Conservation (phyloP, 352 stramenopile species). For the Pythium angustatum region DNA sequence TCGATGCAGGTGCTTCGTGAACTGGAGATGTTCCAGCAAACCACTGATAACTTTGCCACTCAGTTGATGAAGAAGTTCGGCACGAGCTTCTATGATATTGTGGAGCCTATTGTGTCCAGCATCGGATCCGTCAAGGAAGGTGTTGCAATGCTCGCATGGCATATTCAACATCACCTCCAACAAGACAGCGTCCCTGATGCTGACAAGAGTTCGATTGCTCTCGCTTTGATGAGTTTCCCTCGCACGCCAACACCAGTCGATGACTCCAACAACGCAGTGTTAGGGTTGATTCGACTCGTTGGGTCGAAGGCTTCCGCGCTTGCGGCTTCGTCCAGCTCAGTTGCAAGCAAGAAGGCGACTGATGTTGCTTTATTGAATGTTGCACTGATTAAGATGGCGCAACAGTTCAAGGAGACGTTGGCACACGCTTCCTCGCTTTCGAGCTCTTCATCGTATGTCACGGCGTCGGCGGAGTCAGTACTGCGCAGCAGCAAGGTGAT, state of each 20-base stretch:
- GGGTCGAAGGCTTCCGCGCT: conserved; percentile 23
- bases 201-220: conserved; percentile 49
- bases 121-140: conserved; percentile 89
- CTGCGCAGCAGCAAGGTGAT: conserved; percentile 68
- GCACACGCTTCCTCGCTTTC: conserved; percentile 26
- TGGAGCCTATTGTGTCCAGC: conserved; percentile 74
- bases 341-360: conserved; percentile 49
- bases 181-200: conserved; percentile 42
- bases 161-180: conserved; percentile 58
- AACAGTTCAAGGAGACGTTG: conserved; percentile 54
- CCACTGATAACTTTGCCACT: conserved; percentile 74
- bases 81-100: conserved; percentile 78
- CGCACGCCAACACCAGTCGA: conserved; percentile 11
- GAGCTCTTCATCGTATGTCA: conserved; percentile 20
- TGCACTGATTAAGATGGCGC: conserved; percentile 65
- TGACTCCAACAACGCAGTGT: conserved; percentile 19
- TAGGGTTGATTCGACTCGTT: conserved; percentile 27
- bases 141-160: conserved; percentile 67
- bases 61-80: conserved; percentile 73
- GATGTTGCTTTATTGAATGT: conserved; percentile 72
- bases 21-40: conserved; percentile 89
- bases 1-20: conserved; percentile 77
- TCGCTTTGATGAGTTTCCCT: conserved; percentile 78
- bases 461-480: conserved; percentile 7
- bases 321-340: conserved; percentile 20